A percentile compares a stretch with the other conserved stretches of the same genome.
phyloP scores from a whole-genome alignment of 163 green algal species.

The Volvox carteri region DNA sequence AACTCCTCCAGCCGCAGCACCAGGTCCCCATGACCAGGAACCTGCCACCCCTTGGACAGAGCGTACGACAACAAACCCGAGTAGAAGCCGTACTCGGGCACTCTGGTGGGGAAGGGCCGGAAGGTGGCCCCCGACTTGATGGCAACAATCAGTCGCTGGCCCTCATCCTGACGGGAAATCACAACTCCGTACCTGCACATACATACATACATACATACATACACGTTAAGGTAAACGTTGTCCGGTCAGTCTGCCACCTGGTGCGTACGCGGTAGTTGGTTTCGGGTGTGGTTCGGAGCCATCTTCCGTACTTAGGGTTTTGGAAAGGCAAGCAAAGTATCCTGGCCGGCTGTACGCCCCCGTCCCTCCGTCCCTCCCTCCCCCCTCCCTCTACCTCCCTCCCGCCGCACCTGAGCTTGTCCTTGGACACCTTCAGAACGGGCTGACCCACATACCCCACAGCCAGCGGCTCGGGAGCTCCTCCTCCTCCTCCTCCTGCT shows the following conservation, averaged over 20 bases:
- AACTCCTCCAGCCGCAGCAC: constrained; percentile 79
- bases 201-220: no score
- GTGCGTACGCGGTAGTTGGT: no score
- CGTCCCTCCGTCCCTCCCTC: background rate
- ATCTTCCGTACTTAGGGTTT: no score
- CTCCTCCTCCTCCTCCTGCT: background rate
- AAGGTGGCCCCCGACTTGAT: constrained; percentile 70
- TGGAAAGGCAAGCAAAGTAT: no score
- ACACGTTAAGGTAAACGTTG: no score
- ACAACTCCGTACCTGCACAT: constrained; percentile 73
- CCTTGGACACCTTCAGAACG: constrained; percentile 73
- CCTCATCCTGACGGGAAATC: constrained; percentile 57
- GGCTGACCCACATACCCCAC: constrained; percentile 69
- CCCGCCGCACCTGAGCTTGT: constrained; percentile 51
- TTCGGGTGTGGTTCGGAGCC: no score
- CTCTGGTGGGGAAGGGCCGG: constrained; percentile 60
- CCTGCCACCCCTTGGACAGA: constrained; percentile 48
- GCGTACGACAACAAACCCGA: constrained; percentile 54
- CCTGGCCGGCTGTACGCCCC: no score
- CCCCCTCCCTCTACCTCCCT: background rate
- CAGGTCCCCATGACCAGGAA: constrained; percentile 77
- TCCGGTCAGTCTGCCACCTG: no score
- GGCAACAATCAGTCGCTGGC: constrained; percentile 71
- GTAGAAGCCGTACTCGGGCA: constrained; percentile 74
- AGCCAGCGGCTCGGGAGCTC: background rate